These are phyloP conservation scores for Entonaema liquescens DNA, from an alignment of 495 filamentous ascomycete species.

Conservation along the genomic window DNA sequence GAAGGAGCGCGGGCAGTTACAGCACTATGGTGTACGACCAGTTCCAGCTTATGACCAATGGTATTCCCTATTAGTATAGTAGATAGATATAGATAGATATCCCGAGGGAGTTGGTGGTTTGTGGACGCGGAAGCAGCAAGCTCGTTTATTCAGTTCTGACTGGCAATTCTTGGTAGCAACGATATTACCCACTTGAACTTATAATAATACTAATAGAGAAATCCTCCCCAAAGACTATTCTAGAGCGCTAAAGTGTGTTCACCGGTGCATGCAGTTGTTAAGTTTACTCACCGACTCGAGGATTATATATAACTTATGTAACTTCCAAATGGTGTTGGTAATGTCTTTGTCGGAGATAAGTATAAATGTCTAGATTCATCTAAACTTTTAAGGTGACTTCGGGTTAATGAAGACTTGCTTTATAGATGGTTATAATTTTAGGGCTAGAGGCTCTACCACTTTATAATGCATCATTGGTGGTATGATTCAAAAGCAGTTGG, in stretches of 20 bases:
- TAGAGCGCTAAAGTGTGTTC: neutral
- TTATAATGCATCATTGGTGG: neutral
- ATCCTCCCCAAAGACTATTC: neutral
- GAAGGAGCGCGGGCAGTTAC: slow-evolving; percentile 86
- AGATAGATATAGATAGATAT: neutral
- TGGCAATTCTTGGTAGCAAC: neutral
- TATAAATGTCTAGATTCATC: neutral
- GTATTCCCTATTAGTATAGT: slow-evolving; percentile 78
- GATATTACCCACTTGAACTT: neutral
- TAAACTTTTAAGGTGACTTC: neutral
- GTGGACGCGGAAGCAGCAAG: neutral
- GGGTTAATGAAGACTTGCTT: neutral
- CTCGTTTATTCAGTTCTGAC: slow-evolving; percentile 9
- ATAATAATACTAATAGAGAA: slow-evolving; percentile 11
- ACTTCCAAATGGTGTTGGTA: neutral
- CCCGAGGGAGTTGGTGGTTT: neutral
- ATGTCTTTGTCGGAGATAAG: neutral
- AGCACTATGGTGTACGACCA: slow-evolving; percentile 95
- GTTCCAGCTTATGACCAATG: slow-evolving; percentile 96
- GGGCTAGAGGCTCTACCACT: neutral
- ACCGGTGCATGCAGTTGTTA: neutral
- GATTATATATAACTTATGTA: neutral
- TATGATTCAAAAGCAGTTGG: neutral
- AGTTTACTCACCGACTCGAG: neutral
- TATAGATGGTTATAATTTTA: slow-evolving; percentile 1